Evolutionary conservation across 2,329 filamentous ascomycete genomes (phyloP).

Genomic region (Bertia moriformis): DNA sequence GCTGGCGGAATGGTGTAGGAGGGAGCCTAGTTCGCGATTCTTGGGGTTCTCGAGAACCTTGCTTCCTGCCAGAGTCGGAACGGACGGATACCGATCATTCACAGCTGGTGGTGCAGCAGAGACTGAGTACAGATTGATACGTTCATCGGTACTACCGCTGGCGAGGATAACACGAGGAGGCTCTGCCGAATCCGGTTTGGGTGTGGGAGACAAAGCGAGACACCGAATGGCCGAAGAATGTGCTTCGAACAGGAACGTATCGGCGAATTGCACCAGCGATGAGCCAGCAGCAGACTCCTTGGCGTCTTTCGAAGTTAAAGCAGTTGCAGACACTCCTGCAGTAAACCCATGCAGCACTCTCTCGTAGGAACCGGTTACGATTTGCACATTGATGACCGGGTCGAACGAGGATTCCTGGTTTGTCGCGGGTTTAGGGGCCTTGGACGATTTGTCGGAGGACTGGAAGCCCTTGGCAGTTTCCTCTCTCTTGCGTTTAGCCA

Average conservation of each 20-base stretch:
- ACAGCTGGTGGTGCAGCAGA: constrained; percentile 51
- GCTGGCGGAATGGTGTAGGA: constrained; percentile 74
- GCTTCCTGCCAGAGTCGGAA: constrained; percentile 56
- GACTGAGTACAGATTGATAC: constrained; percentile 85
- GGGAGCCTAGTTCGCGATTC: constrained; percentile 74
- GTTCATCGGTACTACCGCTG: constrained; percentile 82
- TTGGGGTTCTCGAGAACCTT: constrained; percentile 70
- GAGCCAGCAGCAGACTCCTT: constrained; percentile 41
- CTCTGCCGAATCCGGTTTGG: constrained; percentile 47
- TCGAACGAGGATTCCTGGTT: not conserved
- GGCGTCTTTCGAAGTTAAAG: constrained; percentile 33
- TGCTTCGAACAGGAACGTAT: constrained; percentile 91
- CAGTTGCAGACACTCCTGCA: constrained; percentile 27
- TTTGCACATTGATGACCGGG: constrained; percentile 29
- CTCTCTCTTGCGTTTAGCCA: constrained; percentile 1
- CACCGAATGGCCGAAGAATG: constrained; percentile 82
- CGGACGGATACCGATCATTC: constrained; percentile 37
- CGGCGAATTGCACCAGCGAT: constrained; percentile 54
- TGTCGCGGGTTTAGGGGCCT: not conserved
- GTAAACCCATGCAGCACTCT: constrained; percentile 47
- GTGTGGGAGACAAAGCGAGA: constrained; percentile 62
- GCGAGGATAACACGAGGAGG: constrained; percentile 77
- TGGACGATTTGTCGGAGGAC: not conserved
- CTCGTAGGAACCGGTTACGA: constrained; percentile 52
- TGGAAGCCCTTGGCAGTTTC: not conserved